phyloP scores from a whole-genome alignment of 106 monocot genomes.

The Dendrobium chrysotoxum region DNA sequence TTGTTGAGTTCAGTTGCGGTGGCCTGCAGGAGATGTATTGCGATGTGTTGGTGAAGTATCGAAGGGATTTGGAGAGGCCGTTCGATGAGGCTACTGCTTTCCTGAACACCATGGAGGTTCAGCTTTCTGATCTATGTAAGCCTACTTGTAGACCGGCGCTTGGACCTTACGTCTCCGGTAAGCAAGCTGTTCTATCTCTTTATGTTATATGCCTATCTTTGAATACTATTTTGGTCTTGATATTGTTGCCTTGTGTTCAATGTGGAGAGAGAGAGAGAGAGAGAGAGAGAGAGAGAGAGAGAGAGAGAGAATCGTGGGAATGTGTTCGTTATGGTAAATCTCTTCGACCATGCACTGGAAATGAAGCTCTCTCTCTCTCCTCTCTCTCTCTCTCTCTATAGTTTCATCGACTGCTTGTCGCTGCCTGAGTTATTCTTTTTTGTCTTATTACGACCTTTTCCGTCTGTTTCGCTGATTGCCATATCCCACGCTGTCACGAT shows the following conservation, averaged over 20 bases:
- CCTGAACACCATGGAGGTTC: slow-evolving; percentile 28
- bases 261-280: slow-evolving; percentile 2
- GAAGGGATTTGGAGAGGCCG: slow-evolving; percentile 32
- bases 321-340: not conserved
- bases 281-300: slow-evolving; percentile 7
- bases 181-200: not conserved
- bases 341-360: not conserved
- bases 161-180: not conserved
- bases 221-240: not conserved
- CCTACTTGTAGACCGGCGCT: not conserved
- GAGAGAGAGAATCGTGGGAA: not conserved
- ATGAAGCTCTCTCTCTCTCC: not conserved
- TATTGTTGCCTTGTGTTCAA: not conserved
- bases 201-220: not conserved
- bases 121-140: slow-evolving; percentile 39
- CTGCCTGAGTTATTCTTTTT: not conserved
- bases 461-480: too few species aligned
- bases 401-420: too few species aligned
- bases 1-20: not conserved
- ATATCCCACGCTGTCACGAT: too few species aligned
- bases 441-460: not conserved
- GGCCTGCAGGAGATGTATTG: slow-evolving; percentile 34
- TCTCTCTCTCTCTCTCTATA: not conserved
- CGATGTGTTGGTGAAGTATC: slow-evolving; percentile 37
- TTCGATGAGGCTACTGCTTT: slow-evolving; percentile 52